Evolutionary conservation across 768 basidiomycete species (phyloP).

Genomic region (Filobasidium wieringae): DNA sequence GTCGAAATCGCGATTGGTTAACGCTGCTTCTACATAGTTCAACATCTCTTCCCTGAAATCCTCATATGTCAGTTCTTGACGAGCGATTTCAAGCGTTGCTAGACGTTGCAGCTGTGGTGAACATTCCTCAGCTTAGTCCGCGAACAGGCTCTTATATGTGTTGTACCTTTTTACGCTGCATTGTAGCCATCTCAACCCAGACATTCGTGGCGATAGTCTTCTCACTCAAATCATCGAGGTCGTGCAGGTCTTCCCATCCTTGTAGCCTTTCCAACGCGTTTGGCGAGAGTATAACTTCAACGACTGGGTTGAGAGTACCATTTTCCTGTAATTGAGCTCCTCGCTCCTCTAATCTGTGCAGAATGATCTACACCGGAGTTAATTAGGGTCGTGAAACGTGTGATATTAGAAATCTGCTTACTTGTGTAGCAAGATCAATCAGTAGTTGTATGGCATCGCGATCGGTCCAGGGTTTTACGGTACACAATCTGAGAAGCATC

Average conservation of each 20-base stretch:
- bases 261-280: neutral
- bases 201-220: neutral
- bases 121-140: too few relatives aligned
- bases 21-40: neutral
- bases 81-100: neutral
- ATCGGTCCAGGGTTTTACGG: neutral
- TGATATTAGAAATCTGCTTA: too few relatives aligned
- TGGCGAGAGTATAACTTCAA: neutral
- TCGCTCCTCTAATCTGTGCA: too few relatives aligned
- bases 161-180: neutral
- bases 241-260: neutral
- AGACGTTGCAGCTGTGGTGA: neutral
- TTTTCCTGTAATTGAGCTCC: too few relatives aligned
- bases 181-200: neutral
- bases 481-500: neutral
- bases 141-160: too few relatives aligned
- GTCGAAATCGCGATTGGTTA: neutral
- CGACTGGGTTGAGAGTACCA: neutral
- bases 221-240: neutral
- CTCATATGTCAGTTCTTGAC: neutral
- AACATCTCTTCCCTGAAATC: neutral
- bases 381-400: too few relatives aligned
- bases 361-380: too few relatives aligned
- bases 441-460: neutral
- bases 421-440: constrained; percentile 1